A percentile compares a stretch with the other conserved stretches of the same genome.
Evolutionary conservation across 768 basidiomycete genomes (phyloP).

Genomic region (Obba rivulosa): DNA sequence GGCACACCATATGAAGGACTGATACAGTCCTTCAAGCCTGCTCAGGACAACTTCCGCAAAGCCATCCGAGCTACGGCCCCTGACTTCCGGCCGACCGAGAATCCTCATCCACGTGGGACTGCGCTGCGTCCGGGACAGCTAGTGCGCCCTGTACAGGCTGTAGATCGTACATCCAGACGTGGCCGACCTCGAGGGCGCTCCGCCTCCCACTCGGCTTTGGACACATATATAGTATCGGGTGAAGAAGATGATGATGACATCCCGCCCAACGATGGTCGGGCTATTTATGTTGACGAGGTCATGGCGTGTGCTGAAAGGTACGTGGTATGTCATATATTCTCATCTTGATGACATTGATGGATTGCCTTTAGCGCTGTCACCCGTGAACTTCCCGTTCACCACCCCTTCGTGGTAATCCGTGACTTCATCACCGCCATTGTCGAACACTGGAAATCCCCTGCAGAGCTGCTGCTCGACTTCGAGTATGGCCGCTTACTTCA

Average conservation of each 20-base stretch:
- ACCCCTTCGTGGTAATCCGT: constrained; percentile 39
- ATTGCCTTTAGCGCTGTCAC: constrained; percentile 48
- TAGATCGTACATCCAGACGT: too few relatives aligned
- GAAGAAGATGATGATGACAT: constrained; percentile 15
- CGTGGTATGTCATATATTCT: constrained; percentile 13
- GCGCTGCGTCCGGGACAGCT: too few relatives aligned
- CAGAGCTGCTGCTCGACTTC: constrained; percentile 13
- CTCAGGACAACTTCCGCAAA: constrained; percentile 40
- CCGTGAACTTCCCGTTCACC: constrained; percentile 61
- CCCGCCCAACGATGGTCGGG: constrained; percentile 2
- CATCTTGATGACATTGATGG: neutral
- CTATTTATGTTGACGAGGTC: constrained; percentile 52
- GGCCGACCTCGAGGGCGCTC: too few relatives aligned
- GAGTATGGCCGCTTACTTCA: constrained; percentile 10
- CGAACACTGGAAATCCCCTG: constrained; percentile 12
- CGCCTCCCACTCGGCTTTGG: too few relatives aligned
- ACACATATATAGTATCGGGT: too few relatives aligned
- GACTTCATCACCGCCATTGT: constrained; percentile 15
- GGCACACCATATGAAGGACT: constrained; percentile 53
- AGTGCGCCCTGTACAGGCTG: constrained; percentile 6
- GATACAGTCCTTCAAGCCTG: constrained; percentile 49
- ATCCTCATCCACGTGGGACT: neutral
- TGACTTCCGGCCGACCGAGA: constrained; percentile 46
- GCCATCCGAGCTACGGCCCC: constrained; percentile 52
- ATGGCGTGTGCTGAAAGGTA: constrained; percentile 41